These are phyloP conservation scores for Acanthochlamys bracteata DNA, from an alignment of 106 monocot genomes.

Conservation along the genomic window DNA sequence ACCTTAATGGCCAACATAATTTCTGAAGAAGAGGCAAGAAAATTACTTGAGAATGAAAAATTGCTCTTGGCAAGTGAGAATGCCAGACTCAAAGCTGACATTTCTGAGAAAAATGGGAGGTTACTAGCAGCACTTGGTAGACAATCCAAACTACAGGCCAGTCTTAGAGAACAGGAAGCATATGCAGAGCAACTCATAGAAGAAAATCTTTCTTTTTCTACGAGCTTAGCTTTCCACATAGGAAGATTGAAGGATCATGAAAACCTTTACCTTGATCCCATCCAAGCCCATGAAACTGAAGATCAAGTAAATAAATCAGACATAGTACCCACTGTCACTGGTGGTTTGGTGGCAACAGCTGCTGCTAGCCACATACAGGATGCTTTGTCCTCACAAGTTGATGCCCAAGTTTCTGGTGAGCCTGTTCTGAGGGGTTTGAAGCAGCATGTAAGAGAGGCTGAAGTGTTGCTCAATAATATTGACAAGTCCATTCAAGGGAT, in stretches of 20 bases:
- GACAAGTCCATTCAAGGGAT: constrained; percentile 45
- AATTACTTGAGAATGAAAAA: constrained; percentile 30
- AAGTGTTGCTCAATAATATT: constrained; percentile 29
- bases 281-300: constrained; percentile 11
- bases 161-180: constrained; percentile 27
- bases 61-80: constrained; percentile 49
- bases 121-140: constrained; percentile 32
- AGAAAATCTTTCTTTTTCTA: constrained; percentile 48
- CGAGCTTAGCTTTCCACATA: constrained; percentile 30
- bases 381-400: constrained; percentile 12
- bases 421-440: constrained; percentile 23
- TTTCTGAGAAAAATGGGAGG: constrained; percentile 42
- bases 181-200: constrained; percentile 35
- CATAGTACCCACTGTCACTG: background rate
- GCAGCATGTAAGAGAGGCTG: constrained; percentile 32
- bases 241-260: constrained; percentile 35
- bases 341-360: background rate
- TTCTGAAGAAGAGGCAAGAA: constrained; percentile 22
- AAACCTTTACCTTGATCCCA: background rate
- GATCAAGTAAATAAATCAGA: constrained; percentile 4
- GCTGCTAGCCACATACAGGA: background rate
- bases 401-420: constrained; percentile 13
- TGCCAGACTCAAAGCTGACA: constrained; percentile 31
- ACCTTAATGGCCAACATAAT: constrained; percentile 18
- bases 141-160: constrained; percentile 35